These are phyloP conservation scores for Pseudocercospora musae DNA, from an alignment of 2,329 filamentous ascomycete species.

Conservation along the genomic window DNA sequence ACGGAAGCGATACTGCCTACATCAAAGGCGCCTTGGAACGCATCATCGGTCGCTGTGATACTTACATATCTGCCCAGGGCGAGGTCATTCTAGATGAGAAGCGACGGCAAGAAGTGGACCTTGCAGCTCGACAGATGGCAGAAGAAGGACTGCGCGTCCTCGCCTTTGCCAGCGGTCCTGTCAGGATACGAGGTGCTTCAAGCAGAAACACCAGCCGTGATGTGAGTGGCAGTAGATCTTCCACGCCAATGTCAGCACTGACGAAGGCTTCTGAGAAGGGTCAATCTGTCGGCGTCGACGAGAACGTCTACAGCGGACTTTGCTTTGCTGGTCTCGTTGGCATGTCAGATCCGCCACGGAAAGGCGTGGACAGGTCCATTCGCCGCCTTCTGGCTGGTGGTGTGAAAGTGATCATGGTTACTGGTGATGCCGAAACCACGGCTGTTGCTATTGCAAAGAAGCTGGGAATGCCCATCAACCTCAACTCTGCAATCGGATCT, in stretches of 20 bases:
- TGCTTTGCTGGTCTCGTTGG: conserved; percentile 90
- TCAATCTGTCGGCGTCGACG: conserved; percentile 33
- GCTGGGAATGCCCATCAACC: conserved; percentile 84
- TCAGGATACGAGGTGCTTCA: conserved; percentile 28
- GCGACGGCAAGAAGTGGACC: conserved; percentile 68
- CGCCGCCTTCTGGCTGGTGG: conserved; percentile 86
- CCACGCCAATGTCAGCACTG: conserved; percentile 15
- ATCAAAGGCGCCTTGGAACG: conserved; percentile 93
- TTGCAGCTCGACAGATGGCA: conserved; percentile 83
- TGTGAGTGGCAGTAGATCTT: conserved; percentile 23
- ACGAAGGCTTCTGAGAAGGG: conserved; percentile 3
- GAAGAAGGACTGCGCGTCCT: conserved; percentile 84
- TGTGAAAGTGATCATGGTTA: conserved; percentile 98
- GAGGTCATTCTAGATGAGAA: conserved; percentile 80
- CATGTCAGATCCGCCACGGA: conserved; percentile 94
- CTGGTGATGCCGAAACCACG: conserved; percentile 91
- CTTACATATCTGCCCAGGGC: conserved; percentile 81
- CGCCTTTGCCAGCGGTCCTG: conserved; percentile 83
- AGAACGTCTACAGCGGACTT: conserved; percentile 77
- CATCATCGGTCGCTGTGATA: conserved; percentile 81
- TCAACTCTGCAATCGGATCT: conserved; percentile 56
- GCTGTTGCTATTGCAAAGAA: conserved; percentile 91
- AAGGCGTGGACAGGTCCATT: conserved; percentile 86
- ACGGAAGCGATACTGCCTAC: conserved; percentile 78
- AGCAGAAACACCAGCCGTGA: conserved; percentile 23